A percentile compares a stretch with the other conserved stretches of the same genome.
phyloP scores from a whole-genome alignment of 352 stramenopile species.

The Thraustochytrium striatum region DNA sequence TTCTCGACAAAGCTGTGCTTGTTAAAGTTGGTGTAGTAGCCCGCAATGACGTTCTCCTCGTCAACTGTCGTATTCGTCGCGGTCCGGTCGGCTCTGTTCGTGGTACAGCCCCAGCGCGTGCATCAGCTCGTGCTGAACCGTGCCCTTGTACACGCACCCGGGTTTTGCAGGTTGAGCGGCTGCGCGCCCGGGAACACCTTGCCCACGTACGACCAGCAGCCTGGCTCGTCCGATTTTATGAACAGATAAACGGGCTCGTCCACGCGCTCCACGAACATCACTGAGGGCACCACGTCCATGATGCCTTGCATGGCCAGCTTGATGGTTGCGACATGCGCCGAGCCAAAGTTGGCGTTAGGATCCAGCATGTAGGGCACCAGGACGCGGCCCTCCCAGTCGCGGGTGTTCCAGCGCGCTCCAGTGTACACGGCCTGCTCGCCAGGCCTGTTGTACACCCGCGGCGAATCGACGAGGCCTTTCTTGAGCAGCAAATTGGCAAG shows the following conservation, averaged over 20 bases:
- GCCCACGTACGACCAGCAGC: background rate
- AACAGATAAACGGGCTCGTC: background rate
- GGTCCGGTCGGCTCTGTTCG: slow-evolving; percentile 8
- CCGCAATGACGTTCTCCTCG: background rate
- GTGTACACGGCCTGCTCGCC: background rate
- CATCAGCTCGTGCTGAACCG: slow-evolving; percentile 7
- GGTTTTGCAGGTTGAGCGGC: background rate
- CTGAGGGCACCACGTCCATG: no score
- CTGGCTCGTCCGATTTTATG: background rate
- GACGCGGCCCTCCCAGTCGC: background rate
- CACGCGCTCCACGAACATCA: slow-evolving; percentile 53
- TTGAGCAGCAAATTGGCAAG: background rate
- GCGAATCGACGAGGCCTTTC: background rate
- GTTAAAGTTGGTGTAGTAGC: background rate
- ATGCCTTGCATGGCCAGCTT: no score
- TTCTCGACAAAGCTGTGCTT: background rate
- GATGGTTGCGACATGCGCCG: background rate
- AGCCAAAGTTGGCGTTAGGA: background rate
- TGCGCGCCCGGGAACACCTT: slow-evolving; percentile 1
- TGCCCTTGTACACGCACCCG: background rate
- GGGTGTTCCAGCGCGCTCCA: background rate
- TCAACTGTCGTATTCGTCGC: slow-evolving; percentile 6
- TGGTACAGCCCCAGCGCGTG: slow-evolving; percentile 3
- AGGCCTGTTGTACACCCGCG: no score
- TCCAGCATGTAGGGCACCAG: background rate